Conservation (phyloP, 169 alveolate genomes). For the Plasmodium gaboni region DNA sequence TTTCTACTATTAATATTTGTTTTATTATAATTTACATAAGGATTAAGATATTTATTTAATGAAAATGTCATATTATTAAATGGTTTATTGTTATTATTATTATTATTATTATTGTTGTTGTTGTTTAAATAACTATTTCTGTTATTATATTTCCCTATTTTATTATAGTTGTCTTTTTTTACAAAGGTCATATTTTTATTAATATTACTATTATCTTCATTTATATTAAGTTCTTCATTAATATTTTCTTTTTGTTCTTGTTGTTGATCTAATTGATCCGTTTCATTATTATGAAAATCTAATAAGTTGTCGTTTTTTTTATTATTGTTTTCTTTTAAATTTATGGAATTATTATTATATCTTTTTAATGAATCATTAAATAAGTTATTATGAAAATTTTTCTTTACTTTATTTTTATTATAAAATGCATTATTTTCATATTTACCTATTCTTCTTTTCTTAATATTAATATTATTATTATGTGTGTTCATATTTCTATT, state of each 20-base stretch:
- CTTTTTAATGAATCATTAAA: constrained; percentile 41
- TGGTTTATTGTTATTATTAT: constrained; percentile 13
- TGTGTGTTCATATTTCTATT: constrained; percentile 6
- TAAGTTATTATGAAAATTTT: constrained; percentile 12
- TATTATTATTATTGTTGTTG: neutral
- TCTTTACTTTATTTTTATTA: constrained; percentile 50
- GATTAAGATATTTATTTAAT: constrained; percentile 34
- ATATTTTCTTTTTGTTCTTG: no score
- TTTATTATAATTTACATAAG: constrained; percentile 9
- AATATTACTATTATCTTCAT: no score
- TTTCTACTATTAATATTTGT: constrained; percentile 3
- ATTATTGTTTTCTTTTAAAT: neutral
- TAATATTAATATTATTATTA: constrained; percentile 7
- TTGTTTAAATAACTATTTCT: neutral
- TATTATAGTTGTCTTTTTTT: no score
- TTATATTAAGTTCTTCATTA: no score
- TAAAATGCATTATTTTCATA: constrained; percentile 10
- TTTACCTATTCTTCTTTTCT: constrained; percentile 34
- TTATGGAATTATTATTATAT: constrained; percentile 33
- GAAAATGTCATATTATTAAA: constrained; percentile 54
- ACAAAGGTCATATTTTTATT: no score
- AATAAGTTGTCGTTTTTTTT: neutral
- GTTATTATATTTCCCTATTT: neutral
- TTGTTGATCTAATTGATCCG: no score
- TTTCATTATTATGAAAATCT: neutral